A percentile compares a stretch with the other conserved stretches of the same genome.
These are phyloP conservation scores for Cunninghamia lanceolata DNA, from an alignment of 75 land plant genomes.

Conservation along the genomic window DNA sequence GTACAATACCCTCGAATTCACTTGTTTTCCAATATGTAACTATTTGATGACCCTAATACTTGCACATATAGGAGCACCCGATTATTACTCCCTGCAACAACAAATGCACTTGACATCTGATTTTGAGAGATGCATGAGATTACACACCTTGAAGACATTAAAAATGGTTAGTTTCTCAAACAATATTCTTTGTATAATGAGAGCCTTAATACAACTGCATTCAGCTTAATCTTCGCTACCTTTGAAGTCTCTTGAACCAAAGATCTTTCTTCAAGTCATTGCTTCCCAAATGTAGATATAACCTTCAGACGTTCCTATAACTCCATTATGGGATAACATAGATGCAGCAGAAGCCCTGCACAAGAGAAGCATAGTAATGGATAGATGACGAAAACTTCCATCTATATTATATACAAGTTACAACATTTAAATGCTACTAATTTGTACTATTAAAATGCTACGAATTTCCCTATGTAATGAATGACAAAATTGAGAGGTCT, in stretches of 20 bases:
- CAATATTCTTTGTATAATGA: not conserved
- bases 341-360: conserved; percentile 47
- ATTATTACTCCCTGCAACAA: conserved; percentile 29
- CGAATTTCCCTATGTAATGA: not conserved
- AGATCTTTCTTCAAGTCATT: conserved; percentile 40
- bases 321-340: conserved; percentile 40
- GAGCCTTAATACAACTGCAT: not conserved
- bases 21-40: not conserved
- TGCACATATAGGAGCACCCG: conserved; percentile 12
- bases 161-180: not conserved
- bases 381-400: not conserved
- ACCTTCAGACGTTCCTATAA: conserved; percentile 53
- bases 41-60: not conserved
- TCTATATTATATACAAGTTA: not conserved
- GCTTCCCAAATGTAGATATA: conserved; percentile 50
- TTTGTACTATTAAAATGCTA: not conserved
- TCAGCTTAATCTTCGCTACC: conserved; percentile 18
- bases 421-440: too few relatives aligned
- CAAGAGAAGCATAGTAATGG: not conserved
- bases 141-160: conserved; percentile 22
- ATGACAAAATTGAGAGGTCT: not conserved
- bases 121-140: conserved; percentile 43
- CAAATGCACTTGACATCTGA: conserved; percentile 24
- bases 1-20: not conserved
- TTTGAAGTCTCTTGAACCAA: conserved; percentile 23